Evolutionary conservation across 1,139 yeast species (phyloP).

Genomic region (Pneumocystis wakefieldiae): DNA sequence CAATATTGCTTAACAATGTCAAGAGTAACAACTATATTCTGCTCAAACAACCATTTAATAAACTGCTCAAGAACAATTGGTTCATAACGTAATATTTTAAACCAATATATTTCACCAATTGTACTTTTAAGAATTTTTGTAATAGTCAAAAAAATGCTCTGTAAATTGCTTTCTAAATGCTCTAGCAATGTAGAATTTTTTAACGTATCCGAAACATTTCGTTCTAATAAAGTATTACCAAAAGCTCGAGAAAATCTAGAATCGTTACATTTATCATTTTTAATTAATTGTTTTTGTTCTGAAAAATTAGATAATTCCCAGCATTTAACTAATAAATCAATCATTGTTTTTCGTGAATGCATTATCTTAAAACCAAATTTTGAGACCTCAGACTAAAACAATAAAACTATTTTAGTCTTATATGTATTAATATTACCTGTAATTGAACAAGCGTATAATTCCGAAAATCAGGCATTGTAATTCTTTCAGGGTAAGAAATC

Average conservation of each 20-base stretch:
- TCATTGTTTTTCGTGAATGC: slow-evolving; percentile 7
- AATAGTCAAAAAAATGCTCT: neutral
- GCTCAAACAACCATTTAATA: slow-evolving; percentile 8
- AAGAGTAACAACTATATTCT: slow-evolving; percentile 6
- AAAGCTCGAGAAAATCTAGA: neutral
- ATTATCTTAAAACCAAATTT: slow-evolving; percentile 8
- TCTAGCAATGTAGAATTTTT: neutral
- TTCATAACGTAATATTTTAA: slow-evolving; percentile 14
- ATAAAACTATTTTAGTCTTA: neutral
- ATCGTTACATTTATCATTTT: neutral
- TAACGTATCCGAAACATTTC: neutral
- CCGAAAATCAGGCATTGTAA: slow-evolving; percentile 1
- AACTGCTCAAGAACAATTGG: slow-evolving; percentile 16
- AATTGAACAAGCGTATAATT: slow-evolving; percentile 3
- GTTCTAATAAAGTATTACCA: neutral
- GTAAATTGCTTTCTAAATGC: neutral
- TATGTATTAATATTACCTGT: slow-evolving; percentile 1
- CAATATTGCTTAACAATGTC: slow-evolving; percentile 14
- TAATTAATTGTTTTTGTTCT: neutral
- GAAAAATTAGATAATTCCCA: slow-evolving; percentile 3
- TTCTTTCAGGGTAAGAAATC: neutral
- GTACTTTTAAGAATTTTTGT: slow-evolving; percentile 3
- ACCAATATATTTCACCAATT: slow-evolving; percentile 15
- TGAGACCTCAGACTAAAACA: slow-evolving; percentile 6
- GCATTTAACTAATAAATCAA: slow-evolving; percentile 5